phyloP scores from a whole-genome alignment of 1,139 yeast species.

The Sugiyamaella novakii region DNA sequence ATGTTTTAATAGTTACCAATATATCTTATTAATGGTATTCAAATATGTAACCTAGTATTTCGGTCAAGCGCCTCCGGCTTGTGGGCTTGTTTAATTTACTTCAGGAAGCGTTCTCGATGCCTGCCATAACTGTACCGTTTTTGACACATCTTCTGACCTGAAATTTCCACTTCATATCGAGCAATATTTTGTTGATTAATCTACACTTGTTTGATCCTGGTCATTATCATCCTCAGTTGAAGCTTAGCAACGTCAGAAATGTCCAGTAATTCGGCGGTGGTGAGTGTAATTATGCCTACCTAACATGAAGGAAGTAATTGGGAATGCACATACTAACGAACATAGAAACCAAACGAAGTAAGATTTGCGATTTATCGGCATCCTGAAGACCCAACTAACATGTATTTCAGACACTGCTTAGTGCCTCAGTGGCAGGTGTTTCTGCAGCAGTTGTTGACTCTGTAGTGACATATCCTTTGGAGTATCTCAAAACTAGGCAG shows the following conservation, averaged over 20 bases:
- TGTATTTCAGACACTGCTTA: slow-evolving; percentile 39
- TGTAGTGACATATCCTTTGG: slow-evolving; percentile 78
- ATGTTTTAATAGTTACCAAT: too few species aligned
- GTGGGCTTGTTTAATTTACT: too few species aligned
- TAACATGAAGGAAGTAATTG: not conserved
- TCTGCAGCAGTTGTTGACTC: slow-evolving; percentile 75
- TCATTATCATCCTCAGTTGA: too few species aligned
- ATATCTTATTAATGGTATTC: slow-evolving; percentile 2
- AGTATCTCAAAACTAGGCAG: slow-evolving; percentile 72
- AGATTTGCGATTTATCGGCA: not conserved
- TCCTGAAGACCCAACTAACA: too few species aligned
- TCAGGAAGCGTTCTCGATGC: too few species aligned
- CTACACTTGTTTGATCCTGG: too few species aligned
- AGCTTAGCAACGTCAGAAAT: not conserved
- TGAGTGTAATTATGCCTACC: not conserved
- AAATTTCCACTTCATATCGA: too few species aligned
- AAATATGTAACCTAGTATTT: too few species aligned
- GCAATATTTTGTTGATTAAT: too few species aligned
- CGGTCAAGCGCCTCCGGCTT: too few species aligned
- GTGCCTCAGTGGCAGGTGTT: slow-evolving; percentile 74
- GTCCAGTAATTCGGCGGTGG: slow-evolving; percentile 14
- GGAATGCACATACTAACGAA: too few species aligned
- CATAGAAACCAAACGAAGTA: slow-evolving; percentile 15
- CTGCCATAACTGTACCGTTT: not conserved
- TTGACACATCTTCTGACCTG: too few species aligned